These are phyloP conservation scores for Kodamaea restingae DNA, from an alignment of 805 yeast species.

Conservation along the genomic window DNA sequence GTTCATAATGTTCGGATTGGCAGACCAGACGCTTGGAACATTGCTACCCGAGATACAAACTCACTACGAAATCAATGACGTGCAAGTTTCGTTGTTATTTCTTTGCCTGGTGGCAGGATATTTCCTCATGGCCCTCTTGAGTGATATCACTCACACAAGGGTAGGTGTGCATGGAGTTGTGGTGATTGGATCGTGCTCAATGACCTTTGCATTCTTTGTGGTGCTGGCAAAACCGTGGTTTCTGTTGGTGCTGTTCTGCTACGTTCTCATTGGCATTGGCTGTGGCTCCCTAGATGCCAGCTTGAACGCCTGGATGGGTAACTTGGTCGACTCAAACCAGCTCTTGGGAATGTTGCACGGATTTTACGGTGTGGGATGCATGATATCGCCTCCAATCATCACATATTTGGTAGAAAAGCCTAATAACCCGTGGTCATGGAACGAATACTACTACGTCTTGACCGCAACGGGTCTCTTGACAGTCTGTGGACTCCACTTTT, in stretches of 20 bases:
- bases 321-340: constrained; percentile 44
- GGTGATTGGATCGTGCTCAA: constrained; percentile 28
- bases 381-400: constrained; percentile 46
- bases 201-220: constrained; percentile 36
- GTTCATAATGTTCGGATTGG: constrained; percentile 49
- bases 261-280: constrained; percentile 49
- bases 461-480: constrained; percentile 21
- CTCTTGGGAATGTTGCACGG: constrained; percentile 51
- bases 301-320: constrained; percentile 51
- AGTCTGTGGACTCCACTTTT: constrained; percentile 19
- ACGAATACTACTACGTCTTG: constrained; percentile 41
- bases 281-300: constrained; percentile 55
- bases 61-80: constrained; percentile 46
- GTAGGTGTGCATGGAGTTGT: constrained; percentile 50
- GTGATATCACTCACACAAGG: constrained; percentile 36
- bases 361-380: constrained; percentile 51
- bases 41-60: constrained; percentile 49
- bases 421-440: constrained; percentile 43
- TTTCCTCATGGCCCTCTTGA: constrained; percentile 47
- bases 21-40: constrained; percentile 61
- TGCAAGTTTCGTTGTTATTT: constrained; percentile 47
- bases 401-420: constrained; percentile 38
- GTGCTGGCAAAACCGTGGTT: constrained; percentile 42
- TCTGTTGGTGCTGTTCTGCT: constrained; percentile 33
- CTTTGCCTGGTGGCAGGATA: constrained; percentile 54